Base-by-base conservation (phyloP, 2,329 filamentous ascomycete species). In the Monosporascus sp. region DNA sequence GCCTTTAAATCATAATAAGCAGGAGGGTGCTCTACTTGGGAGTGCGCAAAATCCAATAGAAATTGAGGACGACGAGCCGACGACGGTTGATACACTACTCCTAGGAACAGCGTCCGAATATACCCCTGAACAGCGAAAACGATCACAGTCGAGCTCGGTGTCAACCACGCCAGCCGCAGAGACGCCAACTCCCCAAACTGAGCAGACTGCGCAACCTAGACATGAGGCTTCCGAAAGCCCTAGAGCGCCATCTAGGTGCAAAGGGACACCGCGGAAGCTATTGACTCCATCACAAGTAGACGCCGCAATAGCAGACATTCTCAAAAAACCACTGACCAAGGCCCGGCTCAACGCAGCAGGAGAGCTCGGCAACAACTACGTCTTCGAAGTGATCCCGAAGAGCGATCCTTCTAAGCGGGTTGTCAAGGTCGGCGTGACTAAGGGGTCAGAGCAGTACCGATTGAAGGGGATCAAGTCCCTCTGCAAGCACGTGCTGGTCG, bases 301-400 rank as follows among this genome's bases (percentile, higher is more conserved):
- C 22, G 20, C 41, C 20, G 3, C 0, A 20, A 44, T 44, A n/a
- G 20, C 41, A 14, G 41, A 44, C 3, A 15, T 25, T 6, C 41
- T 44, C 7, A 9, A 17, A 1, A 44, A 14, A 14, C 41, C 0
- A 44, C 41, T 44, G n/a, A 44, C 41, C 14, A 15, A 25, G n/a
- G 5, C 8, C 7, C 20, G 25, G 22, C 41, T 44, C 41, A 18
- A 11, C 38, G 6, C 9, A 41, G 9, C 18, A 50, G 25, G 5
- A 35, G 31, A 52, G 9, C 27, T 47, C 3, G 54, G 54, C 37
- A 56, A 44, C 49, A 56, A 56, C 22, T 56, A 56, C 37, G 20
- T 51, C 17, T 53, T 56, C 45, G 27, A 53, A 24, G 41, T 51
- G 17, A 38, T 37, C 2, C 37, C 52, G 5, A 20, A 8, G 6